Percentiles rank a stretch among this genome's conserved stretches.
These are phyloP conservation scores for Aegilops speltoides DNA, from an alignment of 176 grass and related monocot species.

Conservation along the genomic window DNA sequence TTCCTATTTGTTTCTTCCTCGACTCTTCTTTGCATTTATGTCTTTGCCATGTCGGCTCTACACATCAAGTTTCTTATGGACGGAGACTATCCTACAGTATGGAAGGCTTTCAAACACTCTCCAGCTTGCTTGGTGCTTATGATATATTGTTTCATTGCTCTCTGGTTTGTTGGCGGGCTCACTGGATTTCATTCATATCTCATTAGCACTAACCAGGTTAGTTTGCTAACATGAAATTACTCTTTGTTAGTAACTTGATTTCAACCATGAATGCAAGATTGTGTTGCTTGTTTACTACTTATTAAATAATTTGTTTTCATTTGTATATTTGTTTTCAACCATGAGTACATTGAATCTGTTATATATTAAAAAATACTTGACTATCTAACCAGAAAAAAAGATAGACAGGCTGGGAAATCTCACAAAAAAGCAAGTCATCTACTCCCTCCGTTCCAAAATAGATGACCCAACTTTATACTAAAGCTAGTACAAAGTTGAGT, in stretches of 20 bases:
- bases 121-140: slow-evolving; percentile 82
- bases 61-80: slow-evolving; percentile 95
- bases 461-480: no score
- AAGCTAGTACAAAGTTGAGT: no score
- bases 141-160: slow-evolving; percentile 90
- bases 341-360: background rate
- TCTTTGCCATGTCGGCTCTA: slow-evolving; percentile 91
- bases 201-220: slow-evolving; percentile 89
- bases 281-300: background rate
- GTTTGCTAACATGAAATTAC: slow-evolving; percentile 17
- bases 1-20: slow-evolving; percentile 94
- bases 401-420: background rate
- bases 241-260: slow-evolving; percentile 1
- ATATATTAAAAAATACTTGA: background rate
- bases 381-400: background rate
- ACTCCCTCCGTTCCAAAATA: no score
- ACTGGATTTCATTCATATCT: slow-evolving; percentile 97
- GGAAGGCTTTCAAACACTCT: slow-evolving; percentile 92
- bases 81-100: slow-evolving; percentile 81
- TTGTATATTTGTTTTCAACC: background rate
- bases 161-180: slow-evolving; percentile 98
- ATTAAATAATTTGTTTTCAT: background rate
- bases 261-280: background rate
- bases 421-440: background rate
- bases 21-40: slow-evolving; percentile 92